A percentile compares a stretch with the other conserved stretches of the same genome.
Conservation (phyloP, 1,284 basidiomycete genomes). For the Leccinum fuscescens region DNA sequence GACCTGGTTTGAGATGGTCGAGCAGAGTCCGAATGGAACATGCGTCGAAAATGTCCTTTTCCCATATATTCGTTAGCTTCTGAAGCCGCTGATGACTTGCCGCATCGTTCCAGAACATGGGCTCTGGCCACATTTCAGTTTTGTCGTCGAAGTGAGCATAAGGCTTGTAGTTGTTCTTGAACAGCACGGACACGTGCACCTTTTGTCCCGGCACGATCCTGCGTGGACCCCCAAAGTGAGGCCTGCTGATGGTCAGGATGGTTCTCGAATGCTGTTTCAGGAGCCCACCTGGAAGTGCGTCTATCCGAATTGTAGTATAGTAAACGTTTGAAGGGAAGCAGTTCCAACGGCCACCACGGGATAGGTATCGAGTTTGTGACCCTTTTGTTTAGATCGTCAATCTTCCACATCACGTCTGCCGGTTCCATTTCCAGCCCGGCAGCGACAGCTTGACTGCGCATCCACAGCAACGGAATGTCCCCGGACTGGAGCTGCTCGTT, state of each 20-base stretch:
- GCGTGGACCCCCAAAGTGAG: conserved; percentile 27
- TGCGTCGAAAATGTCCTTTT: conserved; percentile 31
- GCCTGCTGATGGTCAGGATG: conserved; percentile 23
- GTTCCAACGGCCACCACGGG: conserved; percentile 30
- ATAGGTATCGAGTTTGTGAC: conserved; percentile 22
- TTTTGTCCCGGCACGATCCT: conserved; percentile 32
- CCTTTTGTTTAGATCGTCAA: conserved; percentile 27
- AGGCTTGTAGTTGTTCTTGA: conserved; percentile 31
- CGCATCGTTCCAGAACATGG: conserved; percentile 32
- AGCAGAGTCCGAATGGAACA: conserved; percentile 20
- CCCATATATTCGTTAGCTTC: conserved; percentile 21
- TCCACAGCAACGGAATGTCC: conserved; percentile 34
- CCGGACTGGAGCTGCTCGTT: conserved; percentile 31
- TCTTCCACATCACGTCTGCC: conserved; percentile 30
- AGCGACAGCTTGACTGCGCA: conserved; percentile 31
- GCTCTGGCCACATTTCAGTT: conserved; percentile 26
- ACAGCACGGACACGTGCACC: conserved; percentile 32
- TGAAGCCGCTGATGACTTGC: conserved; percentile 23
- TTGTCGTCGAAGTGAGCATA: conserved; percentile 22
- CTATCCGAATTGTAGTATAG: conserved; percentile 27
- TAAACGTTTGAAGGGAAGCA: conserved; percentile 27
- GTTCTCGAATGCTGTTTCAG: too few species aligned
- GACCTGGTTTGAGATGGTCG: conserved; percentile 16
- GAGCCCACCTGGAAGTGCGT: conserved; percentile 19
- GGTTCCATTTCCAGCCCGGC: conserved; percentile 26